Evolutionary conservation across 2,329 filamentous ascomycete genomes (phyloP), one percentile per base, ranked within the genome.

Genomic region (Cadophora malorum): DNA sequence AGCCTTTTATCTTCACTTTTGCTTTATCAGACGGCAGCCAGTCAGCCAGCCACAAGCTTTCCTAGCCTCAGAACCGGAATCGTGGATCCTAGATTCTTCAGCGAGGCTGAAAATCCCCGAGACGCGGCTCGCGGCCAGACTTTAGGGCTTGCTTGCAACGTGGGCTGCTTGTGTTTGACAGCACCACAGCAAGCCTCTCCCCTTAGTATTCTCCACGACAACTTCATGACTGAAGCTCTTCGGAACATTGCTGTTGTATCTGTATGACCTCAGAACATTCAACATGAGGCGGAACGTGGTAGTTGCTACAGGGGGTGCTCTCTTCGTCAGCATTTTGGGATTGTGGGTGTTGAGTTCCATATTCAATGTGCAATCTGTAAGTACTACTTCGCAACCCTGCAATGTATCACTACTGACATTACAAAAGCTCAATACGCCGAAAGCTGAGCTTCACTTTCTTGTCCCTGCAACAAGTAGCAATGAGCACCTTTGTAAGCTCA

Each of bases 391-490:
- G 12, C 19, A 55, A 38, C 25, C 28, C 12, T 55, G 23, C 19
- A 53, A 6, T 47, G n/a, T 16, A 45, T 16, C 45, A 21, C n/a
- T 6, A 21, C 45, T 49, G 6, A 49, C 45, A 21, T 10, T 8
- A 21, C n/a, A 19, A 10, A 23, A 55, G 50, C 50, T 55, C 23
- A 28, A 28, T 5, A 33, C 50, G 5, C 16, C 50, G 21, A 14
- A 33, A 31, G 50, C 23, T 31, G 50, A 28, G 23, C 33, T 59
- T n/a, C 56, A 59, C 33, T 38, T 59, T 41, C 56, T 59, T 21
- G 56, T 59, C 19, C 56, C 56, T 12, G 56, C 56, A 38, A 59
- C 56, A n/a, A 38, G 31, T 14, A 38, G 31, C 56, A 59, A 59
- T 41, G 56, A 59, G 21, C 31, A 59, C 33, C 56, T 59, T 12